These are phyloP conservation scores for Hymenoscyphus albidus DNA, from an alignment of 2,329 filamentous ascomycete species.

Conservation along the genomic window DNA sequence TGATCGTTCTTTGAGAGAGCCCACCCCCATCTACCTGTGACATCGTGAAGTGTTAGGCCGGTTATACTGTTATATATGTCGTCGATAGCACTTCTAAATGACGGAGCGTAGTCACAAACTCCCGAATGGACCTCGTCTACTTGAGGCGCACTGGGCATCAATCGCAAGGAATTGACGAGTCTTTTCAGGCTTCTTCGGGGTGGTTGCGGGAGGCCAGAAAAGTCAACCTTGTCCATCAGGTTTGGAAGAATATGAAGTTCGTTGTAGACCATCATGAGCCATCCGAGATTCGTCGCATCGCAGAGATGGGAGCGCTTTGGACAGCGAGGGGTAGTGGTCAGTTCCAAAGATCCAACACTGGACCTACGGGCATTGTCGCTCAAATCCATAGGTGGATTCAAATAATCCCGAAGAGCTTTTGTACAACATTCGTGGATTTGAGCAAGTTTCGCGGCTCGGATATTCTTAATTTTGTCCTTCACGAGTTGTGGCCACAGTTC, in stretches of 20 bases:
- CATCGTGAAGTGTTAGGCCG: slow-evolving; percentile 47
- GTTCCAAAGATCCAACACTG: slow-evolving; percentile 26
- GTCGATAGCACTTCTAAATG: slow-evolving; percentile 45
- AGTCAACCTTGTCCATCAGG: slow-evolving; percentile 35
- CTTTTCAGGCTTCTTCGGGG: slow-evolving; percentile 43
- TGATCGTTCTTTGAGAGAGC: slow-evolving; percentile 41
- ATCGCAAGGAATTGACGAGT: slow-evolving; percentile 42
- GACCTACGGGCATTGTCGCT: slow-evolving; percentile 16
- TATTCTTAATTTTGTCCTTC: slow-evolving; percentile 46
- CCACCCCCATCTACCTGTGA: slow-evolving; percentile 48
- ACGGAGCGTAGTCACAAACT: slow-evolving; percentile 48
- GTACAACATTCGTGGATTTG: slow-evolving; percentile 48
- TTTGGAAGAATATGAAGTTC: slow-evolving; percentile 44
- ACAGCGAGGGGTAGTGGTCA: slow-evolving; percentile 44
- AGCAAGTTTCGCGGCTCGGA: slow-evolving; percentile 47
- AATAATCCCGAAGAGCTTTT: slow-evolving; percentile 44
- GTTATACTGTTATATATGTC: slow-evolving; percentile 50
- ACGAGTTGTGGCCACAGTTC: slow-evolving; percentile 45
- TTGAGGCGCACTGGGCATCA: slow-evolving; percentile 44
- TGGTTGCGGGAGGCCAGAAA: slow-evolving; percentile 25
- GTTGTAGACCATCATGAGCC: slow-evolving; percentile 49
- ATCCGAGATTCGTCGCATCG: slow-evolving; percentile 51
- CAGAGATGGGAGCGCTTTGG: slow-evolving; percentile 48
- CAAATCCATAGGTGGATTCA: slow-evolving; percentile 30
- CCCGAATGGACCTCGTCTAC: slow-evolving; percentile 33